Evolutionary conservation across 208 protist genomes (phyloP).

Genomic region (Crithidia bombi): DNA sequence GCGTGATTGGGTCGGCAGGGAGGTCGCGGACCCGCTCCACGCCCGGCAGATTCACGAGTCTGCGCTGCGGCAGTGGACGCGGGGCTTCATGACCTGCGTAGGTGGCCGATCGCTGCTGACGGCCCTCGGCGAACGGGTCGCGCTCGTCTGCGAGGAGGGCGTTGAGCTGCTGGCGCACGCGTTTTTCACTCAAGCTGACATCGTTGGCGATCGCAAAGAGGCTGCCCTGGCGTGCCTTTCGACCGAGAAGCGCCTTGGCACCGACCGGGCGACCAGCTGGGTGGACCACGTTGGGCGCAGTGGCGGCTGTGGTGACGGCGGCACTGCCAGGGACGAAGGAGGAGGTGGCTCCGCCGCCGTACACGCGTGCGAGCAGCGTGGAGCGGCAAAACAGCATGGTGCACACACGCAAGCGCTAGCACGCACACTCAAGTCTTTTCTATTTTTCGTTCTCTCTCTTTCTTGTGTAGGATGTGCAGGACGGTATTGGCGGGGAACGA

Average conservation of each 20-base stretch:
- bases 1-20: conserved; percentile 89
- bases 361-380: conserved; percentile 59
- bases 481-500: too few relatives aligned
- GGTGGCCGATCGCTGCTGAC: conserved; percentile 5
- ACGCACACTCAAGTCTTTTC: background rate
- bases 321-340: conserved; percentile 34
- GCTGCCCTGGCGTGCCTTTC: conserved; percentile 66
- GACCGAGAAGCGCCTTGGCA: conserved; percentile 45
- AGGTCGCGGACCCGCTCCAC: conserved; percentile 85
- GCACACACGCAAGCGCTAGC: too few relatives aligned
- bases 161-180: conserved; percentile 81
- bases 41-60: conserved; percentile 79
- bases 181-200: conserved; percentile 64
- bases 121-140: conserved; percentile 39
- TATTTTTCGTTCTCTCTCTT: background rate
- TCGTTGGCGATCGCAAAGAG: conserved; percentile 83
- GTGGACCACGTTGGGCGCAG: conserved; percentile 5
- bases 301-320: conserved; percentile 13
- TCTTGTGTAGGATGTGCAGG: background rate
- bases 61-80: conserved; percentile 47
- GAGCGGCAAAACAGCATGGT: conserved; percentile 8
- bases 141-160: conserved; percentile 76
- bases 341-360: conserved; percentile 52
- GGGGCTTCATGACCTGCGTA: conserved; percentile 12
- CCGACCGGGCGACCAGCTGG: conserved; percentile 11